These are phyloP conservation scores for Apostasia ramifera DNA, from an alignment of 106 monocot species.

Conservation along the genomic window DNA sequence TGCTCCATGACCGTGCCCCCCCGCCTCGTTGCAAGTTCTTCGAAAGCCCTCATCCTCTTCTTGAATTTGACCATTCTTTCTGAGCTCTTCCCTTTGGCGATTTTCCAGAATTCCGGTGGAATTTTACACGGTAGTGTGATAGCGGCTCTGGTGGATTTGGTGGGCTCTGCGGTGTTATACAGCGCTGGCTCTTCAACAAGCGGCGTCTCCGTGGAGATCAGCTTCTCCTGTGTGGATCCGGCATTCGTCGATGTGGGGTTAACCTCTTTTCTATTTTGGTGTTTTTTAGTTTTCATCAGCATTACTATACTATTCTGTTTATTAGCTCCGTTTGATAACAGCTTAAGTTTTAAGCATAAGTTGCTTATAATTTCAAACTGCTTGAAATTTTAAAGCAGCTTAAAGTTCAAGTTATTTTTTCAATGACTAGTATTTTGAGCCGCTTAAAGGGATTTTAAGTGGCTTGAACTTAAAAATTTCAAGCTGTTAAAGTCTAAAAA, in stretches of 20 bases:
- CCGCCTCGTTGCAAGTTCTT: slow-evolving; percentile 39
- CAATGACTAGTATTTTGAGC: no score
- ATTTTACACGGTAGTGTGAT: slow-evolving; percentile 61
- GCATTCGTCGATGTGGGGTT: slow-evolving; percentile 42
- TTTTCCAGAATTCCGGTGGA: slow-evolving; percentile 43
- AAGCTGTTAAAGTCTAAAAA: no score
- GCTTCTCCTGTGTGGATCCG: slow-evolving; percentile 33
- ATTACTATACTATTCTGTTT: no score
- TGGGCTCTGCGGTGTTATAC: slow-evolving; percentile 52
- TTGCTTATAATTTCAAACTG: no score
- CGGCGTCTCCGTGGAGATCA: slow-evolving; percentile 69
- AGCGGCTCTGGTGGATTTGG: slow-evolving; percentile 56
- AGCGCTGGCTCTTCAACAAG: slow-evolving; percentile 22
- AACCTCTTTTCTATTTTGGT: background rate
- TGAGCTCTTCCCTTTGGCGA: background rate
- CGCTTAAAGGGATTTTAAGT: no score
- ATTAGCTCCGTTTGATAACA: no score
- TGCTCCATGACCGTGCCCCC: slow-evolving; percentile 70
- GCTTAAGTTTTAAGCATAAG: no score
- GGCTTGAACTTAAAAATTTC: no score
- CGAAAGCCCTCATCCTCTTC: background rate
- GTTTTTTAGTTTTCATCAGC: no score
- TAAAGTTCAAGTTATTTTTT: no score
- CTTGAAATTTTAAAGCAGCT: no score
- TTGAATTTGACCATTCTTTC: background rate